Percentiles rank a stretch among this genome's conserved stretches.
Evolutionary conservation across 2,329 filamentous ascomycete genomes (phyloP).

Genomic region (Torrubiellomyces zombiae): DNA sequence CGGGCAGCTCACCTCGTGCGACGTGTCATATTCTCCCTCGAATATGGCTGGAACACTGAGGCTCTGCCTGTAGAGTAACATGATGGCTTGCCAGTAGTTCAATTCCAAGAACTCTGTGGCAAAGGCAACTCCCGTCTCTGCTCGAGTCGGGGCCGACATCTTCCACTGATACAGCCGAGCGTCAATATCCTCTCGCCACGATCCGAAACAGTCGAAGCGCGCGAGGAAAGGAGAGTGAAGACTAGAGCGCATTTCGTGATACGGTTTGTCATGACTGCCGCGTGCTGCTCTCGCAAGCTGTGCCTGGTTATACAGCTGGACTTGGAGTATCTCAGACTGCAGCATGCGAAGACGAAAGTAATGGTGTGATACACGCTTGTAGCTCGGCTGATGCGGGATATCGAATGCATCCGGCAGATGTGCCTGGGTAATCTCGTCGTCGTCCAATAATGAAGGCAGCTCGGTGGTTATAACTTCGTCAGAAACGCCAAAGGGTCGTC

Average conservation of each 20-base stretch:
- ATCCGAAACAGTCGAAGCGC: conserved; percentile 69
- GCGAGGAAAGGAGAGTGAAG: conserved; percentile 74
- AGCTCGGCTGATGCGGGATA: conserved; percentile 51
- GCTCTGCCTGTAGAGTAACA: conserved; percentile 89
- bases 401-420: conserved; percentile 50
- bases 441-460: conserved; percentile 77
- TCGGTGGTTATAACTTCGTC: conserved; percentile 93
- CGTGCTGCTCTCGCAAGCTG: conserved; percentile 55
- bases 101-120: conserved; percentile 80
- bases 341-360: conserved; percentile 79
- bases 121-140: conserved; percentile 75
- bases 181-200: conserved; percentile 81
- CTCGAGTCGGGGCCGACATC: conserved; percentile 56
- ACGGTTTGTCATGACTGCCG: conserved; percentile 44
- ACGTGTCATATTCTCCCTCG: conserved; percentile 57
- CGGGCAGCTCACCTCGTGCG: conserved; percentile 46
- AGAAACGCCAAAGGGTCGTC: conserved; percentile 83
- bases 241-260: conserved; percentile 60
- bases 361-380: conserved; percentile 81
- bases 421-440: conserved; percentile 67
- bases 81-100: conserved; percentile 95
- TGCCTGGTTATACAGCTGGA: conserved; percentile 81
- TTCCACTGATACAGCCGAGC: conserved; percentile 75
- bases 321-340: conserved; percentile 89
- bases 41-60: conserved; percentile 72